Conservation (phyloP, 352 stramenopile genomes). For the Globisporangium yorkense region DNA sequence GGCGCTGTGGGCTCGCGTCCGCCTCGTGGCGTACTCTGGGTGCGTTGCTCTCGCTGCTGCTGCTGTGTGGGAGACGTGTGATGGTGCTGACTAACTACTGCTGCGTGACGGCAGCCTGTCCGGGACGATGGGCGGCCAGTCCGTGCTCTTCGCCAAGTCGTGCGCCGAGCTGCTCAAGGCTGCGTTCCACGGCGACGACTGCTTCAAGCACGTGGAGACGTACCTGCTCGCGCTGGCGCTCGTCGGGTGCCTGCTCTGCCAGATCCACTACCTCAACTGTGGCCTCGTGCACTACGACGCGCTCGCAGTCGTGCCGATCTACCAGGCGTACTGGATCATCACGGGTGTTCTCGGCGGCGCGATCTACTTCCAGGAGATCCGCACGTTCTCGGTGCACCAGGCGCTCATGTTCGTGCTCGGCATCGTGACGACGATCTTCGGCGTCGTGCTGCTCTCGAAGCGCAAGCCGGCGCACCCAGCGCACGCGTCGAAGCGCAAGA, state of each 20-base stretch:
- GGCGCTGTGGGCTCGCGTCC: constrained; percentile 54
- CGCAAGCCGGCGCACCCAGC: constrained; percentile 43
- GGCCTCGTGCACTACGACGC: constrained; percentile 76
- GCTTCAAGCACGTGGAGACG: constrained; percentile 51
- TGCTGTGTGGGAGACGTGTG: not conserved
- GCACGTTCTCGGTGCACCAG: constrained; percentile 64
- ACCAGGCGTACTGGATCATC: constrained; percentile 89
- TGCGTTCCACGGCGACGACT: constrained; percentile 55
- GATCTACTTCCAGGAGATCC: constrained; percentile 91
- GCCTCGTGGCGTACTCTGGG: constrained; percentile 72
- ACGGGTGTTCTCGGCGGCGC: constrained; percentile 82
- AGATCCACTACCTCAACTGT: constrained; percentile 81
- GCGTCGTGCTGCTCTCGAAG: constrained; percentile 77
- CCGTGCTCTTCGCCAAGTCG: constrained; percentile 84
- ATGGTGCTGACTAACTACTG: not conserved
- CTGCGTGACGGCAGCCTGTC: constrained; percentile 24
- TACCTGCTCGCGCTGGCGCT: constrained; percentile 68
- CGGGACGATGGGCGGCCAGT: constrained; percentile 76
- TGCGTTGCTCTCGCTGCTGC: constrained; percentile 4
- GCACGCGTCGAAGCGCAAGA: constrained; percentile 42
- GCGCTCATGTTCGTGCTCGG: constrained; percentile 81
- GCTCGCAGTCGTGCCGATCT: constrained; percentile 78
- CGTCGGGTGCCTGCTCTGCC: constrained; percentile 48
- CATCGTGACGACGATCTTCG: constrained; percentile 74
- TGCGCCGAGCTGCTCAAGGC: constrained; percentile 71